These are phyloP conservation scores for Sistotremastrum suecicum DNA, from an alignment of 768 basidiomycete species.

Conservation along the genomic window DNA sequence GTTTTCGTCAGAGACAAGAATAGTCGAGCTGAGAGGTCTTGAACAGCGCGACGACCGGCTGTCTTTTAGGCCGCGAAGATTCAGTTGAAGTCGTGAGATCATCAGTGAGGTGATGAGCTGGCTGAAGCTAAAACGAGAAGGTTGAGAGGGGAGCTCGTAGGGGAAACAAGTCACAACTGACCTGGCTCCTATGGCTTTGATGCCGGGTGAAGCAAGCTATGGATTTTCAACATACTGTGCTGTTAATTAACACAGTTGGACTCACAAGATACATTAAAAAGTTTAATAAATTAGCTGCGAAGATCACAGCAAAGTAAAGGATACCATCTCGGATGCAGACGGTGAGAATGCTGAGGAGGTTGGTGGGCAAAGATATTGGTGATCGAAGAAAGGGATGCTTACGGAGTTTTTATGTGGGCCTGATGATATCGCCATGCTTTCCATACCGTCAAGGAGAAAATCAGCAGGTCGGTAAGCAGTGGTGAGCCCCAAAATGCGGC, in stretches of 20 bases:
- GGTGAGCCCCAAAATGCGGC: constrained; percentile 3
- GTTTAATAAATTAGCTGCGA: constrained; percentile 2
- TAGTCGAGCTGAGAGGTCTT: no score
- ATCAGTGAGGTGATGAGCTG: constrained; percentile 4
- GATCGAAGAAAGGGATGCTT: background rate
- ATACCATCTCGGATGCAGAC: constrained; percentile 1
- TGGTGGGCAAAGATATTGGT: background rate
- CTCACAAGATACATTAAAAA: constrained; percentile 1
- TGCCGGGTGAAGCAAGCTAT: constrained; percentile 2
- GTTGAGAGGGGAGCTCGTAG: background rate
- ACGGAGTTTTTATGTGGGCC: background rate
- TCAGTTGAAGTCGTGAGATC: constrained; percentile 4
- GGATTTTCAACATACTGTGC: background rate
- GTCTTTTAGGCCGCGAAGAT: background rate
- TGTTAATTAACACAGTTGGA: background rate
- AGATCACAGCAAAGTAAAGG: constrained; percentile 4
- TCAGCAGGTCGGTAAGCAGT: constrained; percentile 1
- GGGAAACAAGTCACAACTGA: background rate
- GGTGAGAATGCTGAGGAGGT: background rate
- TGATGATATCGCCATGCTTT: background rate
- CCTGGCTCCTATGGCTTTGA: constrained; percentile 5
- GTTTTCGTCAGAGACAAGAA: no score
- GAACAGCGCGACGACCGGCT: no score
- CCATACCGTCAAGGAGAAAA: constrained; percentile 2
- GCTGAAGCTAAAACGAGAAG: background rate